These are phyloP conservation scores for Ophiosphaerella narmari DNA, from an alignment of 2,329 filamentous ascomycete species.

Conservation along the genomic window DNA sequence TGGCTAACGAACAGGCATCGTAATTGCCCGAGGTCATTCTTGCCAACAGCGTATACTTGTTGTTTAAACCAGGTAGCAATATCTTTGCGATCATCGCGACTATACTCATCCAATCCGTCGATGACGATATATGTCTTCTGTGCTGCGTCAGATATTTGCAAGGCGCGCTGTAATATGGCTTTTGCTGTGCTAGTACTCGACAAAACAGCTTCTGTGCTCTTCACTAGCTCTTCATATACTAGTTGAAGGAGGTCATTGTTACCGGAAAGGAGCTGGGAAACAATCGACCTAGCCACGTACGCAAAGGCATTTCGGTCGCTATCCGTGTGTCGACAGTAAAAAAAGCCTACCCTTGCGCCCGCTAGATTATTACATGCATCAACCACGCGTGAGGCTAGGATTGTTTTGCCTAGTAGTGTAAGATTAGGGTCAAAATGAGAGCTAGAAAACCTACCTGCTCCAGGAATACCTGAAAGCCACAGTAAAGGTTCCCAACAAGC, in stretches of 20 bases:
- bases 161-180: slow-evolving; percentile 32
- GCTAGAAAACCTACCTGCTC: slow-evolving; percentile 41
- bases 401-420: too few species aligned
- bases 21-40: slow-evolving; percentile 23
- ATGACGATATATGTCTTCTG: slow-evolving; percentile 47
- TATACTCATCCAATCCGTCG: slow-evolving; percentile 52
- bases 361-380: slow-evolving; percentile 27
- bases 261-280: slow-evolving; percentile 42
- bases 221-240: too few species aligned
- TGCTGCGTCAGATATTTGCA: slow-evolving; percentile 26
- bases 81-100: slow-evolving; percentile 25
- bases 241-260: slow-evolving; percentile 27
- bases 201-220: too few species aligned
- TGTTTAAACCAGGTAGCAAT: slow-evolving; percentile 31
- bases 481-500: slow-evolving; percentile 26
- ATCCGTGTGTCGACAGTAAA: slow-evolving; percentile 48
- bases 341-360: slow-evolving; percentile 35
- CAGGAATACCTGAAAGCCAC: slow-evolving; percentile 48
- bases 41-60: slow-evolving; percentile 9
- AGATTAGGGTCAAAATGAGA: slow-evolving; percentile 40
- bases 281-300: slow-evolving; percentile 36
- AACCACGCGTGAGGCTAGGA: too few species aligned
- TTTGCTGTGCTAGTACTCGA: too few species aligned
- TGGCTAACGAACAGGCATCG: slow-evolving; percentile 45
- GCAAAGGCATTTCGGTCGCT: slow-evolving; percentile 27